Base-by-base conservation (phyloP, 257 asterid species). In the Penstemon newberryi region DNA sequence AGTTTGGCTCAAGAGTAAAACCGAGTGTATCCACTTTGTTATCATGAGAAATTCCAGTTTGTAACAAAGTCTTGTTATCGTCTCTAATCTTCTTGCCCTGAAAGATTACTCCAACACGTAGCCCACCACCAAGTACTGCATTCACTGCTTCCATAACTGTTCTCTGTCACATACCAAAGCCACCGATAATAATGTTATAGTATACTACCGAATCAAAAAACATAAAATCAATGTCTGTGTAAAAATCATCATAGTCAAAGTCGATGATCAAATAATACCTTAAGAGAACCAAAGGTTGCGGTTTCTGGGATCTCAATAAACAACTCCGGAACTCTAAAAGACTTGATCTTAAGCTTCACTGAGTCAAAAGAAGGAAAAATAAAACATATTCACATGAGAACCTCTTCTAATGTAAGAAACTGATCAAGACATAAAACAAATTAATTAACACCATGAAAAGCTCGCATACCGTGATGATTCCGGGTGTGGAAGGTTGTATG, bases 31-130 rank as follows among this genome's bases (percentile, higher is more conserved):
- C 97, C 76, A 79, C 73, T 80, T 78, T 78, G 81, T 81, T 87
- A 68, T 83, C 87, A 62, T 83, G 87, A 69, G 85, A 82, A 65
- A 94, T 91, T 65, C 99, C 99, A 13, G 86, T 78, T 82, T 94
- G 99, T 75, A 88, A 61, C 72, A 94, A 81, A 19, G 99, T 94
- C 74, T 85, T 91, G 76, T 53, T 82, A 66, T 94, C 99, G 41
- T 94, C 98, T 71, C 91, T 84, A 41, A 91, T 81, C 86, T 86
- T 94, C 86, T 91, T 94, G 6, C 99, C 99, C 88, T 89, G 99
- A 73, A 87, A 82, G 69, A 86, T 80, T 44, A 94, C 85, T 36
- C 99, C 99, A 13, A 94, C 92, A 6, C 81, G 93, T 49, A 89
- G 70, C 49, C 90, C 96, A 36, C 95, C 92, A 42, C 96, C 89